These are phyloP conservation scores for Spatholobus suberectus DNA, from an alignment of 306 rosid genomes.

Conservation along the genomic window DNA sequence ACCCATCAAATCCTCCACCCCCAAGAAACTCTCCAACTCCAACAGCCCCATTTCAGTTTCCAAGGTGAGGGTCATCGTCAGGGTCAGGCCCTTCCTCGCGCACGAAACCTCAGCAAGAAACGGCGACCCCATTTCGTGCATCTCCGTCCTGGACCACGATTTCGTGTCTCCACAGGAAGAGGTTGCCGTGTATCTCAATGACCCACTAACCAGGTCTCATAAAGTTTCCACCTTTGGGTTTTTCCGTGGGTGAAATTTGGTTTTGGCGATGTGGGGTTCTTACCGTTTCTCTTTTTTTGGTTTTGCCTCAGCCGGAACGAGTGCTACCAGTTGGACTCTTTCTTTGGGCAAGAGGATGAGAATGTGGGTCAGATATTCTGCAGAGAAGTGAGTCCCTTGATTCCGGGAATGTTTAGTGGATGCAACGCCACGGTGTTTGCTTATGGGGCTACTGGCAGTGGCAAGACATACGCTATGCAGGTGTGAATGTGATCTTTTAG, in stretches of 20 bases:
- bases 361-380: conserved; percentile 72
- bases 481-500: conserved; percentile 46
- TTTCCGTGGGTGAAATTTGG: background rate
- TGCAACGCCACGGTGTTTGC: conserved; percentile 88
- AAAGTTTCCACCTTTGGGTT: background rate
- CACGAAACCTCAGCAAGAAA: conserved; percentile 51
- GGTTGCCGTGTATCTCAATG: conserved; percentile 75
- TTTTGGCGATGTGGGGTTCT: background rate
- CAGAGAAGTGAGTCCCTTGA: conserved; percentile 78
- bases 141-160: conserved; percentile 60
- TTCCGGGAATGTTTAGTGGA: conserved; percentile 72
- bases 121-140: conserved; percentile 53
- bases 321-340: conserved; percentile 81
- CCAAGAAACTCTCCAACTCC: conserved; percentile 33
- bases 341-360: conserved; percentile 76
- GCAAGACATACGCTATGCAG: conserved; percentile 97
- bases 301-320: conserved; percentile 70
- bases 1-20: conserved; percentile 42
- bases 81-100: conserved; percentile 87
- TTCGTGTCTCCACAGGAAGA: conserved; percentile 51
- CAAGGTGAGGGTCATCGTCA: conserved; percentile 76
- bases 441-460: conserved; percentile 98
- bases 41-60: conserved; percentile 50
- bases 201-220: conserved; percentile 74
- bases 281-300: background rate